Evolutionary conservation across 2,329 filamentous ascomycete genomes (phyloP), one percentile per base, ranked within the genome.

Genomic region (Neofusicoccum cordaticola): DNA sequence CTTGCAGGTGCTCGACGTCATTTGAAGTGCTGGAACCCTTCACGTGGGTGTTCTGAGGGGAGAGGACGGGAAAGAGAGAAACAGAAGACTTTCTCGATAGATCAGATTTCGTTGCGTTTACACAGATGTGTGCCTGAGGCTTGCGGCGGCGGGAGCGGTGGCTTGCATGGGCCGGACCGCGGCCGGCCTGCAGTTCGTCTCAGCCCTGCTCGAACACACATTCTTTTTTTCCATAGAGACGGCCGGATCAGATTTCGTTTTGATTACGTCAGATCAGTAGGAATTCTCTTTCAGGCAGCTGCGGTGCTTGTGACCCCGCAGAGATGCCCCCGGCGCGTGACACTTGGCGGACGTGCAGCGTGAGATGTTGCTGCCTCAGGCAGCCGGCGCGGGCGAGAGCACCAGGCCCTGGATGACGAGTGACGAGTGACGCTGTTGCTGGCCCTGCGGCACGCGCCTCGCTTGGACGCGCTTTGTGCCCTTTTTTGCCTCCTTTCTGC

Each of bases 11-110:
- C 44, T 62, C 42, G 17, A 41, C n/a, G 53, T 62, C 77, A 13
- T 89, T 90, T 67, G 82, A 85, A 61, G 86, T 90, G 45, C 79
- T 84, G 71, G 83, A 89, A 70, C 85, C 86, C 4, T 90, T 90
- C 71, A 87, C 83, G 27, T 90, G 88, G 88, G 79, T 86, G 7
- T 88, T 88, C 68, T 88, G 74, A 68, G 19, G 42, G n/a, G 5
- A 48, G 19, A 19, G 9, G 27, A 4, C 3, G n/a, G 15, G 11
- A 7, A 27, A 41, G 51, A 45, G 27, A 34, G 7, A 17, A 17
- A 9, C 5, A 4, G 45, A 31, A n/a, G 34, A 15, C 4, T 13
- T 35, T 31, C 39, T 13, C 22, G 27, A 44, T 42, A 57, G 39
- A 44, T 13, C 39, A 57, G 37, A 58, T 45, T 17, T 34, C 8